Conservation (phyloP, 2,329 filamentous ascomycete species). For the Ramularia endophylla region DNA sequence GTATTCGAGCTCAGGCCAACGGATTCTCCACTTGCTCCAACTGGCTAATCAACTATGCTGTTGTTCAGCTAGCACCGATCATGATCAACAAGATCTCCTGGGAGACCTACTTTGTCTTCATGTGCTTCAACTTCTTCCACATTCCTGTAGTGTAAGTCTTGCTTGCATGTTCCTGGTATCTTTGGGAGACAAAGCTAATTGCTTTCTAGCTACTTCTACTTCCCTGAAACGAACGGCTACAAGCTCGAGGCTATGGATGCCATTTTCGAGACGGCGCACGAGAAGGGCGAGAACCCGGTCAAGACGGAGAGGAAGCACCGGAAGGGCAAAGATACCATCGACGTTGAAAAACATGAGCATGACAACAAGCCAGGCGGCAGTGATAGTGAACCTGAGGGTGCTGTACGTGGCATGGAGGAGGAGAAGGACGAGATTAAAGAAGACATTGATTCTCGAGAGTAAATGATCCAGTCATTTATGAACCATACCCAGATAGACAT, state of each 20-base stretch:
- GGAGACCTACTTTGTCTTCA: constrained; percentile 48
- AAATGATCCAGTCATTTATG: not conserved
- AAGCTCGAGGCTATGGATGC: constrained; percentile 22
- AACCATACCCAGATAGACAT: too few species aligned
- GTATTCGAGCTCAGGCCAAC: constrained; percentile 32
- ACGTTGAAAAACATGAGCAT: constrained; percentile 15
- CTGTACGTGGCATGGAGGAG: constrained; percentile 10
- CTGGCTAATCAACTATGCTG: constrained; percentile 30
- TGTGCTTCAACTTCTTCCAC: constrained; percentile 40
- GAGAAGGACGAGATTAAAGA: constrained; percentile 12
- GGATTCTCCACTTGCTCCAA: constrained; percentile 41
- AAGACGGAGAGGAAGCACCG: constrained; percentile 19
- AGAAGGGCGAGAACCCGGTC: constrained; percentile 26
- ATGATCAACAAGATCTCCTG: constrained; percentile 44
- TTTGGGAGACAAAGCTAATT: too few species aligned
- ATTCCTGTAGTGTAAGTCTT: too few species aligned
- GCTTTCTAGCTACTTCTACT: too few species aligned
- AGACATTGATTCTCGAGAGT: constrained; percentile 7
- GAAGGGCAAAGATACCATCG: constrained; percentile 18
- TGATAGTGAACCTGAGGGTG: constrained; percentile 11
- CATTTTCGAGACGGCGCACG: constrained; percentile 25
- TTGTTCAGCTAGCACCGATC: constrained; percentile 34
- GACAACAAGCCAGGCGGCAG: not conserved
- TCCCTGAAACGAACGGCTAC: constrained; percentile 21
- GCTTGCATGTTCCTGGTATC: constrained; percentile 12